Evolutionary conservation across 192 early-diverging fungal genomes (phyloP).

Genomic region (Rhizophagus sp.): DNA sequence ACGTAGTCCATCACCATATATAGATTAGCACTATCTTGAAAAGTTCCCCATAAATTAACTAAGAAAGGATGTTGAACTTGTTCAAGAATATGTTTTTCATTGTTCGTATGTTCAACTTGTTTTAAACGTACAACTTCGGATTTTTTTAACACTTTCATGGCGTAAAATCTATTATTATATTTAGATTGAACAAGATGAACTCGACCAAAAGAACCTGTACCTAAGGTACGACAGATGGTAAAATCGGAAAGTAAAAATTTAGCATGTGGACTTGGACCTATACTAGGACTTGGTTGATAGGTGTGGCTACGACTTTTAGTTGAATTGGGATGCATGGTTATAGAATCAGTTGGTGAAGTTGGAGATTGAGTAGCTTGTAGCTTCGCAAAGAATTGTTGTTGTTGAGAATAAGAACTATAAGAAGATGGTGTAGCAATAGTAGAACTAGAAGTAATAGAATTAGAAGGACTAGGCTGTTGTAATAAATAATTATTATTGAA

Average conservation of each 20-base stretch:
- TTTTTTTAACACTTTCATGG: slow-evolving; percentile 97
- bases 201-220: slow-evolving; percentile 96
- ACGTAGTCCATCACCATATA: slow-evolving; percentile 98
- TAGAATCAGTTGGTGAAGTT: not conserved
- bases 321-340: not conserved
- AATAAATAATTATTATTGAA: too few species aligned
- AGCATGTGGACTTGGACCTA: slow-evolving; percentile 36
- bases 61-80: slow-evolving; percentile 86
- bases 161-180: slow-evolving; percentile 82
- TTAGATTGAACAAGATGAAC: slow-evolving; percentile 89
- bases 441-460: not conserved
- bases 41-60: slow-evolving; percentile 90
- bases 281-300: not conserved
- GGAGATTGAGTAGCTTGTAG: slow-evolving; percentile 10
- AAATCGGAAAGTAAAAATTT: slow-evolving; percentile 77
- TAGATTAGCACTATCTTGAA: slow-evolving; percentile 89
- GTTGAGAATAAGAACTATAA: slow-evolving; percentile 7
- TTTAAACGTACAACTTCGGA: slow-evolving; percentile 90
- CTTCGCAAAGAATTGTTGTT: slow-evolving; percentile 10
- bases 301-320: not conserved
- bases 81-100: slow-evolving; percentile 93
- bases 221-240: slow-evolving; percentile 83
- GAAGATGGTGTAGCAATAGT: not conserved
- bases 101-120: slow-evolving; percentile 98
- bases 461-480: too few species aligned